Conservation (phyloP, 202 grass and related monocot genomes). For the Panicum hallii region DNA sequence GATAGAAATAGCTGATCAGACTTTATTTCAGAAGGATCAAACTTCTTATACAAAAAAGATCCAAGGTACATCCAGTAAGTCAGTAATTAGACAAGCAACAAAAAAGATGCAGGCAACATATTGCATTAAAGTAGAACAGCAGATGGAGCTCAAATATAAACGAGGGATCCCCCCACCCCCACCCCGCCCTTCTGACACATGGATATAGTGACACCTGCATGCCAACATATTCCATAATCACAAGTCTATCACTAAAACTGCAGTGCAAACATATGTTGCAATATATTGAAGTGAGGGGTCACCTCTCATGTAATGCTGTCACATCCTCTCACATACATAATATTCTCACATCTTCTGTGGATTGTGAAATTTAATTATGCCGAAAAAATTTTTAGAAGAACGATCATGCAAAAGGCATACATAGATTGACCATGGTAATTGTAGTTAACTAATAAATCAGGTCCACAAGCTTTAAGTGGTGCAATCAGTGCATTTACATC, state of each 20-base stretch:
- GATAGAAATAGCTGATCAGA: slow-evolving; percentile 39
- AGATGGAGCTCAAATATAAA: slow-evolving; percentile 1
- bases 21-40: slow-evolving; percentile 1
- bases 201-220: neutral
- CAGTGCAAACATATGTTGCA: neutral
- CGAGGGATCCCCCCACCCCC: too few relatives aligned
- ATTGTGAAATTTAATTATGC: slow-evolving; percentile 1
- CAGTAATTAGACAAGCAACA: slow-evolving; percentile 31
- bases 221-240: neutral
- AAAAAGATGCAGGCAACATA: slow-evolving; percentile 20
- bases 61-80: neutral
- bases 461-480: neutral
- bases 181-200: neutral
- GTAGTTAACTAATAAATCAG: slow-evolving; percentile 14
- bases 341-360: neutral
- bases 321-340: slow-evolving; percentile 14
- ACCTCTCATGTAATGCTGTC: slow-evolving; percentile 11
- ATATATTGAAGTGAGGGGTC: slow-evolving; percentile 13
- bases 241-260: slow-evolving; percentile 3
- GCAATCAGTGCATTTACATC: slow-evolving; percentile 11
- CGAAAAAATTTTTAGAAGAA: neutral
- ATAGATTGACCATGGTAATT: slow-evolving; percentile 22
- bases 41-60: neutral
- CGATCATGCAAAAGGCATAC: slow-evolving; percentile 3
- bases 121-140: slow-evolving; percentile 3